Conservation (phyloP, 1,284 basidiomycete species). For the Trichosporon asahii region DNA sequence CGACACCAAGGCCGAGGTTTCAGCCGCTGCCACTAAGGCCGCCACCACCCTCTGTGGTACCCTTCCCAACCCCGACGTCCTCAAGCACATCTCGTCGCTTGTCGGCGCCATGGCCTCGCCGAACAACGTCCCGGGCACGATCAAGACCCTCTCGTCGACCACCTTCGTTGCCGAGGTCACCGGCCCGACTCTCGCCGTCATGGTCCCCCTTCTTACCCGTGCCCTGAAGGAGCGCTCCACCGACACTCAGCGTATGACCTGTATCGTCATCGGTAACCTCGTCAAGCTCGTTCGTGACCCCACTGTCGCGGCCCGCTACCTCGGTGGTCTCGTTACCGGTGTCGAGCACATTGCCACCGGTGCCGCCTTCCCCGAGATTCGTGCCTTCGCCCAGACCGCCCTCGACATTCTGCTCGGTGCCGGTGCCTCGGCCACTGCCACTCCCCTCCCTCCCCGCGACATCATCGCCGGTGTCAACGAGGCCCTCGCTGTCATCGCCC, state of each 20-base stretch:
- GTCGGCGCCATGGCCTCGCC: constrained; percentile 96
- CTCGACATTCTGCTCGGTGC: constrained; percentile 71
- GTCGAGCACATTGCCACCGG: constrained; percentile 86
- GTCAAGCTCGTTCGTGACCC: constrained; percentile 96
- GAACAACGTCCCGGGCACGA: constrained; percentile 75
- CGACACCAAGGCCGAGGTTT: constrained; percentile 94
- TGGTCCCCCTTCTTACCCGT: constrained; percentile 87
- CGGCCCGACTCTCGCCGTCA: constrained; percentile 89
- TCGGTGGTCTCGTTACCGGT: constrained; percentile 83
- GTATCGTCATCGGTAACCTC: constrained; percentile 93
- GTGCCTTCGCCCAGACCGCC: constrained; percentile 81
- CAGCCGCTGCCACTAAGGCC: constrained; percentile 82
- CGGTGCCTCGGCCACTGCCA: constrained; percentile 70
- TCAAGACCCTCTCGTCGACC: constrained; percentile 86
- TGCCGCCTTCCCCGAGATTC: constrained; percentile 95
- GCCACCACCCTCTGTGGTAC: constrained; percentile 89
- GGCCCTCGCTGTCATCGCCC: constrained; percentile 60
- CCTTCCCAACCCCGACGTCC: constrained; percentile 89
- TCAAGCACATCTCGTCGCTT: constrained; percentile 82
- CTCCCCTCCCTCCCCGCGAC: constrained; percentile 65
- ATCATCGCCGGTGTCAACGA: constrained; percentile 61
- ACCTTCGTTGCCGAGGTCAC: constrained; percentile 98
- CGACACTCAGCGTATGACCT: constrained; percentile 78
- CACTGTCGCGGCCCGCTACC: constrained; percentile 81
- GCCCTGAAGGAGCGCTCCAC: constrained; percentile 94